Percentiles rank a stretch among this genome's conserved stretches.
Evolutionary conservation across 805 yeast genomes (phyloP).

Genomic region (Myxozyma vanderwaltii): DNA sequence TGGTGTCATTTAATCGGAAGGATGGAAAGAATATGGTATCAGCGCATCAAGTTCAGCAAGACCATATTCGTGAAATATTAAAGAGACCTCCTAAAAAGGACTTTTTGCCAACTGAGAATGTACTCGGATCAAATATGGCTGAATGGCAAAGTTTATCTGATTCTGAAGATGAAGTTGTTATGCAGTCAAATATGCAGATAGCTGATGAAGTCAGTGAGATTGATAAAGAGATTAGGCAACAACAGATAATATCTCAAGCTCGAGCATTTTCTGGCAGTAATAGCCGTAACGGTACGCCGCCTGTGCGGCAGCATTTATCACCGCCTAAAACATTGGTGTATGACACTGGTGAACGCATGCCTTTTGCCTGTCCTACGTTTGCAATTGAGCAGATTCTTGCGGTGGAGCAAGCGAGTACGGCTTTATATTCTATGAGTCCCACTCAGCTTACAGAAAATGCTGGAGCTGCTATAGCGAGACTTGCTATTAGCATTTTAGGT

Average conservation of each 20-base stretch:
- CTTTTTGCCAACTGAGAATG: conserved; percentile 30
- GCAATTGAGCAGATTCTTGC: conserved; percentile 80
- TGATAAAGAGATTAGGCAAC: conserved; percentile 23
- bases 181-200: not conserved
- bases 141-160: conserved; percentile 23
- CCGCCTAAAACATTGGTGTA: conserved; percentile 18
- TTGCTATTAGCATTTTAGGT: conserved; percentile 65
- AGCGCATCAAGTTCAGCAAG: conserved; percentile 31
- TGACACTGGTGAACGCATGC: conserved; percentile 6
- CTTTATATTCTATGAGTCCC: conserved; percentile 54
- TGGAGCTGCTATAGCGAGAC: conserved; percentile 63
- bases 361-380: conserved; percentile 46
- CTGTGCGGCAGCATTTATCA: not conserved
- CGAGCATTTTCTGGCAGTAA: conserved; percentile 12
- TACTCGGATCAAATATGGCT: conserved; percentile 14
- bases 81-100: conserved; percentile 21
- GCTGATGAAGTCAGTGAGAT: conserved; percentile 29
- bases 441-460: conserved; percentile 62
- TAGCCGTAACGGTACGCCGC: conserved; percentile 23
- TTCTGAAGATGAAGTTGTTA: conserved; percentile 12
- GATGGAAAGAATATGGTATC: conserved; percentile 14
- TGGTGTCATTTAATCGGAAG: conserved; percentile 71
- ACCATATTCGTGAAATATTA: conserved; percentile 17
- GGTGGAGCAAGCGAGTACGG: conserved; percentile 62
- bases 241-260: conserved; percentile 16